Evolutionary conservation across 306 rosid genomes (phyloP), one percentile per base, ranked within the genome.

Genomic region (Casuarina equisetifolia): DNA sequence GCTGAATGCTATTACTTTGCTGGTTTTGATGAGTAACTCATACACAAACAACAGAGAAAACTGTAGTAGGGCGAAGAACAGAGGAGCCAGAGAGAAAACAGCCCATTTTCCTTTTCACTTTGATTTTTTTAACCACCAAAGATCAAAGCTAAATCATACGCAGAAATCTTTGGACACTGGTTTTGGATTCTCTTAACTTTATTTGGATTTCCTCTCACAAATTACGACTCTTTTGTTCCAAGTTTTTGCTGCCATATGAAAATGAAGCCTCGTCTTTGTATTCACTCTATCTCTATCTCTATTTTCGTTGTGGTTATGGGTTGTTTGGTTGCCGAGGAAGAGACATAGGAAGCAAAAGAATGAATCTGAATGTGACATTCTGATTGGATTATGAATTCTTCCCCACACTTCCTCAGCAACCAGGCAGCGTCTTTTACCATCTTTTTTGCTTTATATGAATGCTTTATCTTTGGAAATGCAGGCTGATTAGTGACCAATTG

Each of bases 311-410:
- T 44, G 32, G 40, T 70, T 3, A 43, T 70, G 73, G 48, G 66
- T 44, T 69, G 76, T 85, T 80, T 80, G 62, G 68, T 81, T 78
- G 59, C 61, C 44, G 76, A 46, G 78, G 48, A 68, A 43, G 55
- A 58, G 20, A 4, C 11, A 1, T 67, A 9, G 7, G 50, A 52
- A 25, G 36, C 11, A 39, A 19, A 49, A 59, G 2, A 38, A 20
- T 36, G 16, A 62, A 42, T 75, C 70, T 9, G 35, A 63, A 35
- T 10, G 64, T 59, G 6, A 64, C 32, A 17, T 70, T 35, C 54
- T 45, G 32, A 6, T 58, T 70, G 77, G 69, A 19, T 70, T 55
- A 3, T 11, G 19, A 2, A 8, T 55, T 13, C 32, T 74, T 43
- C 15, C 46, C 9, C 6, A 4, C 5, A 49, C 54, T 70, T 80